Conservation (phyloP, 257 asterid species). For the Solanum etuberosum region DNA sequence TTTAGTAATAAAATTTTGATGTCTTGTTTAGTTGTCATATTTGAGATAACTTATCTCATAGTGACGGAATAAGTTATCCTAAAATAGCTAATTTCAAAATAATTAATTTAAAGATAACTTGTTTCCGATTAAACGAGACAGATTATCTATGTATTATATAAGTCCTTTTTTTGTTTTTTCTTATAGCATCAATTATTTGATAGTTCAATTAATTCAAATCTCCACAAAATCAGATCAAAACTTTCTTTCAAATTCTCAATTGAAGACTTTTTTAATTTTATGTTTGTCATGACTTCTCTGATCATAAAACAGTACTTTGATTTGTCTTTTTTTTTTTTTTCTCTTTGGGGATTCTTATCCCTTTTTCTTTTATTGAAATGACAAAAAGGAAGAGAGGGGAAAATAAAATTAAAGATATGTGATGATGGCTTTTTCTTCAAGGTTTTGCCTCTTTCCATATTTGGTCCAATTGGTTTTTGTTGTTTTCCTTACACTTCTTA, state of each 20-base stretch:
- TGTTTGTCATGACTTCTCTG: not conserved
- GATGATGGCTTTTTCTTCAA: not conserved
- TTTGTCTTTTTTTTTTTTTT: slow-evolving; percentile 10
- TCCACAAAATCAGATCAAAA: not conserved
- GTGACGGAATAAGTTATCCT: not conserved
- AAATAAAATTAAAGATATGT: not conserved
- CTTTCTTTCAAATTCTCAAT: not conserved
- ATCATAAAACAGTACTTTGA: slow-evolving; percentile 2
- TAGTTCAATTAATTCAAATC: not conserved
- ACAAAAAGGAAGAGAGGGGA: not conserved
- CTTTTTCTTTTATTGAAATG: not conserved
- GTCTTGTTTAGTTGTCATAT: too few species aligned
- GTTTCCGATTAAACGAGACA: fast-evolving
- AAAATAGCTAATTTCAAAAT: too few species aligned
- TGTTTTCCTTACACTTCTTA: not conserved
- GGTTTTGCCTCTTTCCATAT: not conserved
- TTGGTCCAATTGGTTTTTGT: not conserved
- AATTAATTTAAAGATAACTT: too few species aligned
- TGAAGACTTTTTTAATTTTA: not conserved
- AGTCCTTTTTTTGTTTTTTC: not conserved
- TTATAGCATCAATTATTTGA: not conserved
- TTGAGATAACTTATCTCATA: too few species aligned
- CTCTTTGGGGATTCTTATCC: not conserved
- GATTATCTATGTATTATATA: not conserved
- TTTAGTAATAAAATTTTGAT: too few species aligned